Conservation (phyloP, 768 basidiomycete genomes). For the Mycena sanguinolenta region DNA sequence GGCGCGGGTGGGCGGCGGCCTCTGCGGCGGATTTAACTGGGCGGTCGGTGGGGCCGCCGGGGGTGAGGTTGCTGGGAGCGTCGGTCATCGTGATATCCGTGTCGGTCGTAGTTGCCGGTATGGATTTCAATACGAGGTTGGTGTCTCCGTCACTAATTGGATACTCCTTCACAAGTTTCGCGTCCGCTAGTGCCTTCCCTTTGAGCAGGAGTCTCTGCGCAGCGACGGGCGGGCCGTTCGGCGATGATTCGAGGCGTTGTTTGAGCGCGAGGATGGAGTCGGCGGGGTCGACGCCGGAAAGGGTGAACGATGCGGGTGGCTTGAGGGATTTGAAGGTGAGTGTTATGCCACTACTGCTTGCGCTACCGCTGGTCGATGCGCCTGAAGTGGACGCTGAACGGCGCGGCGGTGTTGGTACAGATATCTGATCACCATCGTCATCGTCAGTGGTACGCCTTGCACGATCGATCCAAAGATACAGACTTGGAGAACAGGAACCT, state of each 20-base stretch:
- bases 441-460: neutral
- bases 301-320: constrained; percentile 80
- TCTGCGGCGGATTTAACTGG: neutral
- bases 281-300: constrained; percentile 82
- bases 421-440: constrained; percentile 55
- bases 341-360: constrained; percentile 63
- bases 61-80: constrained; percentile 41
- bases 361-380: constrained; percentile 50
- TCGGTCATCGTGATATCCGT: constrained; percentile 36
- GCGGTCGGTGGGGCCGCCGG: constrained; percentile 31
- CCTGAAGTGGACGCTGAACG: constrained; percentile 47
- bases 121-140: constrained; percentile 89
- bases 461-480: too few species aligned
- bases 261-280: constrained; percentile 90
- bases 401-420: constrained; percentile 70
- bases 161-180: constrained; percentile 93
- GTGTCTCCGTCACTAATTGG: constrained; percentile 83
- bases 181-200: constrained; percentile 93
- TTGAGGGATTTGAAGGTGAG: constrained; percentile 94
- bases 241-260: constrained; percentile 73
- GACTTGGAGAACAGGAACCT: constrained; percentile 78
- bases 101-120: constrained; percentile 51
- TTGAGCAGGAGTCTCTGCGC: constrained; percentile 90
- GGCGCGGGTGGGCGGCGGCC: constrained; percentile 40
- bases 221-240: constrained; percentile 82